Evolutionary conservation across 345 rosid species (phyloP).

Genomic region (Arabidopsis arenosa): DNA sequence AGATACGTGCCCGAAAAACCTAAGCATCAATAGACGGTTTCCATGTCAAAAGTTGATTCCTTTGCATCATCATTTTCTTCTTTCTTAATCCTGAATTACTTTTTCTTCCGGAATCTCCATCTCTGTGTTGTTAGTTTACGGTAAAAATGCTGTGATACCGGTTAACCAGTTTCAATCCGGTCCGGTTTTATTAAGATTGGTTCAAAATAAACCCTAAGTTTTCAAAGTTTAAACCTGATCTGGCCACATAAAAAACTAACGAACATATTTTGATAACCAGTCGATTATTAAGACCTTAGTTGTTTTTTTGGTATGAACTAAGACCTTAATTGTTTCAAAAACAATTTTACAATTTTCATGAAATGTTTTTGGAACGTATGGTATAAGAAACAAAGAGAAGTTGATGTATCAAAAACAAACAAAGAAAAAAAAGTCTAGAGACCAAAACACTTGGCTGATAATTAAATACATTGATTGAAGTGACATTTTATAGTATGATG

Average conservation of each 20-base stretch:
- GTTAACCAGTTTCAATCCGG: not conserved
- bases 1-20: slow-evolving; percentile 29
- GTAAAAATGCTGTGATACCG: not conserved
- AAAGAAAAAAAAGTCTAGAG: not conserved
- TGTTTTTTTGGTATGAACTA: not conserved
- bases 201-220: not conserved
- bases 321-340: not conserved
- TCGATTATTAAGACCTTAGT: not conserved
- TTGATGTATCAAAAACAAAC: slow-evolving; percentile 20
- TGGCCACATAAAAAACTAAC: not conserved
- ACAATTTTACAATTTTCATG: not conserved
- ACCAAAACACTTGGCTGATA: slow-evolving; percentile 36
- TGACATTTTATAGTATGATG: slow-evolving; percentile 21
- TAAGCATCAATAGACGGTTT: not conserved
- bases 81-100: slow-evolving; percentile 3
- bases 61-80: slow-evolving; percentile 25
- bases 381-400: slow-evolving; percentile 12
- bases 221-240: not conserved
- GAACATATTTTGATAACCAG: not conserved
- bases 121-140: not conserved
- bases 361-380: not conserved
- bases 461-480: slow-evolving; percentile 17
- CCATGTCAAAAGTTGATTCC: slow-evolving; percentile 30
- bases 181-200: not conserved
- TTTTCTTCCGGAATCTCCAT: not conserved